phyloP scores from a whole-genome alignment of 2,329 filamentous ascomycete genomes.

The Ascochyta viciae-villosae region DNA sequence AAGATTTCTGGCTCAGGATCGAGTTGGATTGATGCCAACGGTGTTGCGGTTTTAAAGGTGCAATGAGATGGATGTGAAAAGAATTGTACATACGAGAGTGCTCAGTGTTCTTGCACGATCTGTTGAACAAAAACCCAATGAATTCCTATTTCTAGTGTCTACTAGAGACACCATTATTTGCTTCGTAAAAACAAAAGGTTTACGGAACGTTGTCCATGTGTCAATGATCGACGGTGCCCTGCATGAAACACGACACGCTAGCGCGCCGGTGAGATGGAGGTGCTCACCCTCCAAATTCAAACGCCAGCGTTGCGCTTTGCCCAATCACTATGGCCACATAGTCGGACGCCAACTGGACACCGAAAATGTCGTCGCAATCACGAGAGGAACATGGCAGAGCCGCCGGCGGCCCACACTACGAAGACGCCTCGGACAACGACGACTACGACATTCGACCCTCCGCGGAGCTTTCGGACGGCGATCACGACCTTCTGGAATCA shows the following conservation, averaged over 20 bases:
- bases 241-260: constrained; percentile 23
- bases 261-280: constrained; percentile 10
- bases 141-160: too few species aligned
- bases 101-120: too few species aligned
- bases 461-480: constrained; percentile 44
- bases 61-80: constrained; percentile 18
- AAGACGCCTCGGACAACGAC: constrained; percentile 42
- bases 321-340: constrained; percentile 3
- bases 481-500: constrained; percentile 52
- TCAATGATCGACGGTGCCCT: constrained; percentile 14
- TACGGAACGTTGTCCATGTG: background rate
- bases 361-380: constrained; percentile 31
- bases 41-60: constrained; percentile 63
- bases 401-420: constrained; percentile 43
- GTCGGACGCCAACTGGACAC: background rate
- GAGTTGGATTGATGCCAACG: constrained; percentile 72
- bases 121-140: too few species aligned
- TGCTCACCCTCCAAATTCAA: constrained; percentile 17
- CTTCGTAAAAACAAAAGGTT: background rate
- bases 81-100: background rate
- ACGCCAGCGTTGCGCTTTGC: constrained; percentile 13
- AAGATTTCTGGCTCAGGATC: constrained; percentile 64
- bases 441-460: constrained; percentile 44
- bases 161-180: too few species aligned
- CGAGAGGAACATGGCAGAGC: constrained; percentile 24